Conservation (phyloP, 495 filamentous ascomycete species). For the Stereocaulon alpinum region DNA sequence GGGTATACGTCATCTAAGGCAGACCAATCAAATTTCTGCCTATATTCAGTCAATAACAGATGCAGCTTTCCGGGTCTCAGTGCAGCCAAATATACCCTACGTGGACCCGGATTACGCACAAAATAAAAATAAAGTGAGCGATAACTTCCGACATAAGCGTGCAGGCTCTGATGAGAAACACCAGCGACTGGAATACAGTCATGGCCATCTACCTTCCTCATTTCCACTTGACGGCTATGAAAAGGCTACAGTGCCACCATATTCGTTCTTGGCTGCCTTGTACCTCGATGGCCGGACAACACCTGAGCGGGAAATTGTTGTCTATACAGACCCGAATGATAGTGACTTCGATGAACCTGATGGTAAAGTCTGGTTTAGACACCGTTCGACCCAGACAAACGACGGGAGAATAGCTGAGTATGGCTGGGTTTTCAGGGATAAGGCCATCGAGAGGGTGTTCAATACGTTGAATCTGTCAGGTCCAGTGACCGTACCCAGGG, state of each 20-base stretch:
- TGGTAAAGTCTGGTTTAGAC: constrained; percentile 16
- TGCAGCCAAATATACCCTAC: constrained; percentile 21
- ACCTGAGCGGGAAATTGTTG: constrained; percentile 21
- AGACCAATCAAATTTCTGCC: constrained; percentile 17
- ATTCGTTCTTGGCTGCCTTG: constrained; percentile 22
- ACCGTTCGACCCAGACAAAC: constrained; percentile 15
- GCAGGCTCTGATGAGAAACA: not conserved
- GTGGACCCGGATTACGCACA: not conserved
- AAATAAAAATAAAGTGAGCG: not conserved
- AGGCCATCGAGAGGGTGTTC: constrained; percentile 25
- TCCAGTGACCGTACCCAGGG: not conserved
- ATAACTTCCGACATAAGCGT: not conserved
- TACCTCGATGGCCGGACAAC: constrained; percentile 24
- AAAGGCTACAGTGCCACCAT: constrained; percentile 12
- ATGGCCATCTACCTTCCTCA: not conserved
- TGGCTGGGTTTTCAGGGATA: constrained; percentile 25
- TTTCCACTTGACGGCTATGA: not conserved
- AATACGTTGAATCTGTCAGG: constrained; percentile 19
- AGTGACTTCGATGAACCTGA: constrained; percentile 11
- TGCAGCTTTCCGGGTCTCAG: constrained; percentile 1
- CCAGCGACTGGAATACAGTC: not conserved
- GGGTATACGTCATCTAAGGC: constrained; percentile 19
- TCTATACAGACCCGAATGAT: constrained; percentile 22
- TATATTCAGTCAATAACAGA: constrained; percentile 23
- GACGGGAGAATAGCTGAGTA: constrained; percentile 21